Conservation (phyloP, 257 asterid species). For the Primulina huaijiensis region DNA sequence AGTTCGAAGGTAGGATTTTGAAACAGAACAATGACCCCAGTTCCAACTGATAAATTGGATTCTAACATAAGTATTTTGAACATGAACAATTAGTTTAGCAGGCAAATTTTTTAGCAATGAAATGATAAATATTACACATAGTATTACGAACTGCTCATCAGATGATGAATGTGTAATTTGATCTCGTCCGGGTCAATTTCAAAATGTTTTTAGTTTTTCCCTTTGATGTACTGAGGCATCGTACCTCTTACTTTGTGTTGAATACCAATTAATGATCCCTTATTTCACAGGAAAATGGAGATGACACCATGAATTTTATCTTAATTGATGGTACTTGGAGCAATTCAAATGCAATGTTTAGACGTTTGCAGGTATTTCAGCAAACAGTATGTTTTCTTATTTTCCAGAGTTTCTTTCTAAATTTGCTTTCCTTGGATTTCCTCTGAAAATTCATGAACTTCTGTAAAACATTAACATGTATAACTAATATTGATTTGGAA, state of each 20-base stretch:
- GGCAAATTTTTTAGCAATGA: neutral
- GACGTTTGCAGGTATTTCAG: constrained; percentile 74
- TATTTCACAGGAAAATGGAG: constrained; percentile 40
- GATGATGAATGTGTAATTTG: neutral
- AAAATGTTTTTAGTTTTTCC: neutral
- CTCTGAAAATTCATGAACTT: too few relatives aligned
- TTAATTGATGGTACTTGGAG: constrained; percentile 97
- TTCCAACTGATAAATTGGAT: neutral
- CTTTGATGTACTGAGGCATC: neutral
- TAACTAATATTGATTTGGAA: neutral
- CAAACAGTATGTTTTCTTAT: constrained; percentile 1
- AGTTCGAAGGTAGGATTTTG: neutral
- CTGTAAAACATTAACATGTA: neutral
- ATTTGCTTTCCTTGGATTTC: neutral
- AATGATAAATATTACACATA: neutral
- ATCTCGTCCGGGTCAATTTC: neutral
- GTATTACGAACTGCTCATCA: neutral
- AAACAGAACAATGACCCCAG: neutral
- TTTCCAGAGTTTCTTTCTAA: neutral
- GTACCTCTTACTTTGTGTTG: constrained; percentile 9
- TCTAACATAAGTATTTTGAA: neutral
- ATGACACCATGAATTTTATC: constrained; percentile 57
- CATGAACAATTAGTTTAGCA: neutral
- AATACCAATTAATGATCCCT: constrained; percentile 9
- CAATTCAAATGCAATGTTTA: constrained; percentile 92